Percentiles rank a stretch among this genome's conserved stretches.
phyloP scores from a whole-genome alignment of 441 rosid species.

The Croton laevigatus region DNA sequence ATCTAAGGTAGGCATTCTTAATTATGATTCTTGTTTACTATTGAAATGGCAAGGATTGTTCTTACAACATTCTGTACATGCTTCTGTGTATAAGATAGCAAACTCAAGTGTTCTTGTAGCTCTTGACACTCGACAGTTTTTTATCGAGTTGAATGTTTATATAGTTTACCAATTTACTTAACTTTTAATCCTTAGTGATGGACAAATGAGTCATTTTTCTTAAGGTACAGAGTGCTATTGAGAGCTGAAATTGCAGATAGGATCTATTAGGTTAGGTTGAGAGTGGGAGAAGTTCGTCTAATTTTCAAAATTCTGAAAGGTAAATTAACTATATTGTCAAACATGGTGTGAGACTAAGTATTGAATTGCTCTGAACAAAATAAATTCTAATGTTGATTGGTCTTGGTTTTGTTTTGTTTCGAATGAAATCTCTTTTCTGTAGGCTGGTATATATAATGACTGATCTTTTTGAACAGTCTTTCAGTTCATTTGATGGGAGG shows the following conservation, averaged over 20 bases:
- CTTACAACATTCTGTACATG: not conserved
- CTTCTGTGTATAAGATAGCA: not conserved
- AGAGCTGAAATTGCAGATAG: not conserved
- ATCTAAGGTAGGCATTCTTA: slow-evolving; percentile 46
- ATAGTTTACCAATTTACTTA: not conserved
- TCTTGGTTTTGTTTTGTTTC: not conserved
- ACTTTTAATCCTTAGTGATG: not conserved
- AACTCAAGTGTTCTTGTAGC: too few species aligned
- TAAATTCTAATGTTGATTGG: not conserved
- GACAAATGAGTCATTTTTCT: not conserved
- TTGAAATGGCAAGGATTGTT: not conserved
- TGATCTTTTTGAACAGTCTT: slow-evolving; percentile 27
- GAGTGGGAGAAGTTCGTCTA: not conserved
- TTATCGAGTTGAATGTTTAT: not conserved
- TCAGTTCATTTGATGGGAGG: slow-evolving; percentile 22
- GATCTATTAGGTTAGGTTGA: not conserved
- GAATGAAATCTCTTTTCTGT: not conserved
- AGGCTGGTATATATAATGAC: not conserved
- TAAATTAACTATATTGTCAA: not conserved
- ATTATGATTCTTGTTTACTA: not conserved
- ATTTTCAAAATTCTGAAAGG: not conserved
- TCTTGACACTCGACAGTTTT: too few species aligned
- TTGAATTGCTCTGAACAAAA: not conserved
- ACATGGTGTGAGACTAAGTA: not conserved
- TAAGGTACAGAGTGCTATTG: not conserved